Evolutionary conservation across 805 yeast species (phyloP), one percentile per base, ranked within the genome.

Genomic region (Nakazawaea holstii): DNA sequence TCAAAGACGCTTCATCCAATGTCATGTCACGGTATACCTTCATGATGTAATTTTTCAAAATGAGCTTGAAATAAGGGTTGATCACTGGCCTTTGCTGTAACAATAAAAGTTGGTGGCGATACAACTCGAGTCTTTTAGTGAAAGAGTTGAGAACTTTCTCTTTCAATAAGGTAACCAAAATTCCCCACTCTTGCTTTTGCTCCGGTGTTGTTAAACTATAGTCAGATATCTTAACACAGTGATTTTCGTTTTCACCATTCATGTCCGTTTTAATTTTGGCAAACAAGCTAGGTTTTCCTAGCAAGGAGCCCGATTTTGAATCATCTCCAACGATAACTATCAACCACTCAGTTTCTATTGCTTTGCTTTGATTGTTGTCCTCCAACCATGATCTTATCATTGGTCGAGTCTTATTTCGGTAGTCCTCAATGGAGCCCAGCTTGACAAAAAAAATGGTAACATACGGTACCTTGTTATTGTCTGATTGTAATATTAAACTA

Each of bases 401-500:
- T 1, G 95, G 96, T 35, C 99, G 75, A 0, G 86, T 89, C 56
- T 84, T 87, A 0, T 84, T 63, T 50, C 95, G 71, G 62, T 92
- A 92, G 1, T 78, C 78, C 13, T 92, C 98, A 15, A 84, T 61
- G 39, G 77, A 78, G 5, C 78, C 80, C 50, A 84, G 77, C 47
- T 75, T 75, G 7, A 92, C 72, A 48, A 91, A 76, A 69, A 92
- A 81, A 17, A 90, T 58, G 53, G 84, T 74, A 40, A 87, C 67
- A 54, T 84, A 80, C 1, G 86, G 80, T 5, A 72, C 65, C 20
- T 14, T 38, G 36, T 27, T 51, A 50, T 27, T 50, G 39, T 29
- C 54, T 45, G 42, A 35, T 35, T 13, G 46, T 2, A 41, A 26
- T 32, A 45, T 41, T n/a, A 43, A 11, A 13, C 41, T 39, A 37